Conservation (phyloP, 768 basidiomycete species). For the Coprinellus aureogranulatus region DNA sequence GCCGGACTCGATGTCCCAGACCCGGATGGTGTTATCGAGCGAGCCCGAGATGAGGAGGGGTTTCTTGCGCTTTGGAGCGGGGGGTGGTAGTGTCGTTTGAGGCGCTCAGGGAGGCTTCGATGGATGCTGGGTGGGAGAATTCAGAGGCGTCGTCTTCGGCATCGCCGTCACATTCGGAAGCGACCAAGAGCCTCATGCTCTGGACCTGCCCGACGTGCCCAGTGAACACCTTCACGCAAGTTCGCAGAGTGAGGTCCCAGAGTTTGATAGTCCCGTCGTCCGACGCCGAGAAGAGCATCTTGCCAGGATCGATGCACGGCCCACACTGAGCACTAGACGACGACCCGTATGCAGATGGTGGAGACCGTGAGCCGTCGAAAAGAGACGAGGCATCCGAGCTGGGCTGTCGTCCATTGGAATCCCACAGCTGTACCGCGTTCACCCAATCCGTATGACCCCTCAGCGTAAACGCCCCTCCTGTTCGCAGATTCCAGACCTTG, state of each 20-base stretch:
- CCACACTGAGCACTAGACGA: conserved; percentile 31
- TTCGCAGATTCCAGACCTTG: conserved; percentile 91
- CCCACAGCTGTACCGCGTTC: conserved; percentile 93
- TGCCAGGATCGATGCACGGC: conserved; percentile 65
- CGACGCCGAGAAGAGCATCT: conserved; percentile 96
- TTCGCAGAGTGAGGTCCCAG: conserved; percentile 83
- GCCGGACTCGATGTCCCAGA: conserved; percentile 93
- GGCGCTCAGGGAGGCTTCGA: conserved; percentile 5
- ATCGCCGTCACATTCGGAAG: conserved; percentile 47
- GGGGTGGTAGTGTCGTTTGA: neutral
- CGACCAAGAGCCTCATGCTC: conserved; percentile 74
- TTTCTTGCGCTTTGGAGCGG: conserved; percentile 46
- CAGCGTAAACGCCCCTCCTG: conserved; percentile 87
- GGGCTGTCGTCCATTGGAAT: conserved; percentile 43
- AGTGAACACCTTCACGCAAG: conserved; percentile 78
- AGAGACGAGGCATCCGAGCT: conserved; percentile 29
- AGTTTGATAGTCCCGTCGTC: conserved; percentile 92
- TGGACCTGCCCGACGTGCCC: conserved; percentile 97
- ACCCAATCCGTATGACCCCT: conserved; percentile 96
- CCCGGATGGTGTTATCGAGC: conserved; percentile 91
- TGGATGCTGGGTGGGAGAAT: conserved; percentile 4
- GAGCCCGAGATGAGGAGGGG: conserved; percentile 85
- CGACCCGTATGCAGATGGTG: conserved; percentile 17
- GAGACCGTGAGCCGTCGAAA: conserved; percentile 34
- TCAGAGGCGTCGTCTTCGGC: conserved; percentile 20